These are phyloP conservation scores for Triangularia setosa DNA, from an alignment of 2,329 filamentous ascomycete genomes.

Conservation along the genomic window DNA sequence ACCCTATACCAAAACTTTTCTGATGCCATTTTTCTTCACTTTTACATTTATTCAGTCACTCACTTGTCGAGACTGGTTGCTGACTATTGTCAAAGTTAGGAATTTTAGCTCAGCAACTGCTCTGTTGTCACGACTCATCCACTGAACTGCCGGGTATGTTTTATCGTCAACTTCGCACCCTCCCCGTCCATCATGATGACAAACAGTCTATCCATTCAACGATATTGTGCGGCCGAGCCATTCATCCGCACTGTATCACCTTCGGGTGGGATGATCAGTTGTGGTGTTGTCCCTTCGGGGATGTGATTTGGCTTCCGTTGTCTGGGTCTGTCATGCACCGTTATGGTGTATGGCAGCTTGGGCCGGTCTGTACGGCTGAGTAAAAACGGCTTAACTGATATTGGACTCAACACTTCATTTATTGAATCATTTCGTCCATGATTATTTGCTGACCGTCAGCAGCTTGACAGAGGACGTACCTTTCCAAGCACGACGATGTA, in stretches of 20 bases:
- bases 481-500: neutral
- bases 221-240: conserved; percentile 64
- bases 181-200: conserved; percentile 46
- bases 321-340: conserved; percentile 47
- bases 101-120: neutral
- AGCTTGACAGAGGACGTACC: conserved; percentile 5
- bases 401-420: conserved; percentile 4
- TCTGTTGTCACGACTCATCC: neutral
- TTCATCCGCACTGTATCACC: conserved; percentile 66
- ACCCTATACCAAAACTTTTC: conserved; percentile 61
- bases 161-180: neutral
- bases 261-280: conserved; percentile 61
- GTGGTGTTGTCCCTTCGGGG: conserved; percentile 59
- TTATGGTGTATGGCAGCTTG: conserved; percentile 44
- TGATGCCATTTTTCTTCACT: conserved; percentile 36
- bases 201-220: conserved; percentile 74
- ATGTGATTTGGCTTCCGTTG: conserved; percentile 61
- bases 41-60: neutral
- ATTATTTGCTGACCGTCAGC: conserved; percentile 18
- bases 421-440: neutral
- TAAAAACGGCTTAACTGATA: conserved; percentile 38
- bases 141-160: neutral
- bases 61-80: conserved; percentile 1
- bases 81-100: conserved; percentile 13
- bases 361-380: conserved; percentile 36